Evolutionary conservation across 371 early-diverging fungal species (phyloP).

Genomic region (Mucor sp.): DNA sequence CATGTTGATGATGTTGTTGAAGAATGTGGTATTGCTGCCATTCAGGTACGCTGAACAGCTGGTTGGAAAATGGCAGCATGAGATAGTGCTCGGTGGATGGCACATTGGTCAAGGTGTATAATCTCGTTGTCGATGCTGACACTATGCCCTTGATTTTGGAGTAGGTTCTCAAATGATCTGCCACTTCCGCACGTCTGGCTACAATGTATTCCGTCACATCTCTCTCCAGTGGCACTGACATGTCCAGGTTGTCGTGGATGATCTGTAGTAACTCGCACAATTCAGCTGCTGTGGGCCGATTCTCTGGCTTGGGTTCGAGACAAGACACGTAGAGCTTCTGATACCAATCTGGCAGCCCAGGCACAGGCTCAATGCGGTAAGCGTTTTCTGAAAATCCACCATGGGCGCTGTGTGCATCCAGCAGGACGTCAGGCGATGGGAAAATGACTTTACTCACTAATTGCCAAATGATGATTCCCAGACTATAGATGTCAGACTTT

Average conservation of each 20-base stretch:
- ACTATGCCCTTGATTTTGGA: constrained; percentile 39
- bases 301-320: constrained; percentile 45
- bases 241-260: constrained; percentile 35
- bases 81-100: constrained; percentile 26
- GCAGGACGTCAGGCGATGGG: constrained; percentile 47
- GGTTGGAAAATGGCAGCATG: not conserved
- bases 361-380: constrained; percentile 44
- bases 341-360: constrained; percentile 48
- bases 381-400: constrained; percentile 22
- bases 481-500: constrained; percentile 49
- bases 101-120: constrained; percentile 46
- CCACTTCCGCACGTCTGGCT: constrained; percentile 46
- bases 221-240: constrained; percentile 36
- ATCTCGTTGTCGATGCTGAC: constrained; percentile 39
- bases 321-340: constrained; percentile 39
- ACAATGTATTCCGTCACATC: constrained; percentile 46
- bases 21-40: not conserved
- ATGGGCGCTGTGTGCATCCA: constrained; percentile 13
- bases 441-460: constrained; percentile 53
- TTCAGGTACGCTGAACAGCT: not conserved
- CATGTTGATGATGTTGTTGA: not conserved
- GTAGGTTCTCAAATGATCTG: constrained; percentile 42
- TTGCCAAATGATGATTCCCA: constrained; percentile 54
- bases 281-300: constrained; percentile 41
- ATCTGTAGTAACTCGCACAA: constrained; percentile 38